Base-by-base conservation (phyloP, 78 protist species). In the Capsaspora owczarzaki region DNA sequence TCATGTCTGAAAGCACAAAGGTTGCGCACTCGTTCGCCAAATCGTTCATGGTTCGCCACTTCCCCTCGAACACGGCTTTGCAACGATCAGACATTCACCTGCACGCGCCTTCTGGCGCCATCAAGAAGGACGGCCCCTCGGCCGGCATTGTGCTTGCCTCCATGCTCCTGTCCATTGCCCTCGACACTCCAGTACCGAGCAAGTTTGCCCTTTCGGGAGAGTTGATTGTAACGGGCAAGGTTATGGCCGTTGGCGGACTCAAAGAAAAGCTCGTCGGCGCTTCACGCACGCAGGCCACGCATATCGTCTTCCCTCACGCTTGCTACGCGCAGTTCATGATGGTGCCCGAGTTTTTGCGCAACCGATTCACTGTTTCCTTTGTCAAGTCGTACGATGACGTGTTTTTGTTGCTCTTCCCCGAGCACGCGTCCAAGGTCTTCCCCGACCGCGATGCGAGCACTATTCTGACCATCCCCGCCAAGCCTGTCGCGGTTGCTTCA, bases 161-260 rank as follows among this genome's bases (percentile, higher is more conserved):
- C 1, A 88, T 96, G 25, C 43, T 95, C 4, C 37, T 89, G 20
- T 92, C 96, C 23, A 76, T 94, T 43, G 96, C 96, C 38, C 49
- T 82, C 23, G 66, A 76, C 40, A 33, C 5, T 60, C 79, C 90
- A 16, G 66, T 86, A 38, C 38, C 53, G 41, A 61, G 72, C 14
- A 68, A 88, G 35, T 38, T 89, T 0, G 95, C 97, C 29, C 94
- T 95, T 97, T 92, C 96, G 23, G 98, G 98, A 51, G 98, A 95
- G 80, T 31, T 95, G 49, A 81, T 89, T 1, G 90, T 93, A 38
- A 89, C 93, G n/a, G 96, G 94, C 31, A 85, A 43, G 47, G 95
- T 95, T 1, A 74, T 95, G 43, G 88, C 87, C 25, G 89, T 95
- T 0, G 93, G 95, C n/a, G 96, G 96, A 37, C 72, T 95, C 83